phyloP scores from a whole-genome alignment of 2,329 filamentous ascomycete species.

The Rhinocladiella mackenziei region DNA sequence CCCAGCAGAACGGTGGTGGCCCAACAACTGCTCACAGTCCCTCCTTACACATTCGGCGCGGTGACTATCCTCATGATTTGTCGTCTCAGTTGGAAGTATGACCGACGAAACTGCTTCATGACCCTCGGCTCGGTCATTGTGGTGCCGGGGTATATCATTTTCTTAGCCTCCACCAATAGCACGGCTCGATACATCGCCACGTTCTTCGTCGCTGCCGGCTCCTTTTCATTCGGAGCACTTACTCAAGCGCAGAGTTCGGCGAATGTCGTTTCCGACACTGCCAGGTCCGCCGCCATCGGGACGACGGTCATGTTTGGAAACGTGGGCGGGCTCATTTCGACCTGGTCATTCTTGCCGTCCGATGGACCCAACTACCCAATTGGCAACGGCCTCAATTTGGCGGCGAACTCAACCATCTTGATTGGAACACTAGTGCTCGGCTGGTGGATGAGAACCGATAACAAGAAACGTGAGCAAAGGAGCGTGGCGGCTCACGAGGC shows the following conservation, averaged over 20 bases:
- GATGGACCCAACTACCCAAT: conserved; percentile 65
- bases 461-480: conserved; percentile 53
- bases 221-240: conserved; percentile 61
- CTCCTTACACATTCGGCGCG: conserved; percentile 64
- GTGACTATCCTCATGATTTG: conserved; percentile 63
- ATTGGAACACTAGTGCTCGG: conserved; percentile 49
- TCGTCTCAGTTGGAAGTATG: conserved; percentile 57
- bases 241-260: conserved; percentile 65
- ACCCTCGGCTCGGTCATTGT: no score
- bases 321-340: conserved; percentile 63
- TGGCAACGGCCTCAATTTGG: conserved; percentile 68
- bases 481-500: conserved; percentile 55
- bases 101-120: conserved; percentile 56
- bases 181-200: conserved; percentile 68
- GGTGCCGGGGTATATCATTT: no score
- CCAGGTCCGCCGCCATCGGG: conserved; percentile 62
- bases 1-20: conserved; percentile 53
- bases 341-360: conserved; percentile 62
- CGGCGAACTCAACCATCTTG: conserved; percentile 55
- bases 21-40: conserved; percentile 67
- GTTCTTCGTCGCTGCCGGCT: conserved; percentile 63
- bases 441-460: conserved; percentile 61
- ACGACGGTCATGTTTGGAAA: conserved; percentile 69
- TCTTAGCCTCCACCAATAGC: no score
- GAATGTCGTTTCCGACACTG: conserved; percentile 68